These are phyloP conservation scores for Botrytis pseudocinerea DNA, from an alignment of 2,329 filamentous ascomycete genomes.

Conservation along the genomic window DNA sequence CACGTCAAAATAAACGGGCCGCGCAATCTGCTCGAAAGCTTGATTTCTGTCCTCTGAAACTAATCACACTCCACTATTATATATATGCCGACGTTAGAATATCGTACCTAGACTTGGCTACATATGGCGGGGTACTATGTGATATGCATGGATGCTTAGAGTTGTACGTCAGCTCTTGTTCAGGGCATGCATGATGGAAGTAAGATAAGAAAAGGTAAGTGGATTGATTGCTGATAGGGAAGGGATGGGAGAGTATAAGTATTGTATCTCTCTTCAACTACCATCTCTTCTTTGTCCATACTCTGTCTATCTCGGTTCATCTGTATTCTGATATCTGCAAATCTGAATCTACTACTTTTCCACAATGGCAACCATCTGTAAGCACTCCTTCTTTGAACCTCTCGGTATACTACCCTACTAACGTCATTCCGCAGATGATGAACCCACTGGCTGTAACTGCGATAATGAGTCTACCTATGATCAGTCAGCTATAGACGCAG, in stretches of 20 bases:
- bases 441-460: slow-evolving; percentile 33
- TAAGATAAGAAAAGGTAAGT: background rate
- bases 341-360: background rate
- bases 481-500: slow-evolving; percentile 33
- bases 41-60: background rate
- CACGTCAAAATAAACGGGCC: background rate
- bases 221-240: background rate
- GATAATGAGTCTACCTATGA: slow-evolving; percentile 35
- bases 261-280: background rate
- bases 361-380: slow-evolving; percentile 22
- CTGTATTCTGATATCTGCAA: background rate
- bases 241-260: slow-evolving; percentile 10
- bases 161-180: background rate
- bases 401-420: background rate
- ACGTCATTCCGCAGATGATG: slow-evolving; percentile 26
- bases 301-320: background rate
- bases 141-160: background rate
- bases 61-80: background rate
- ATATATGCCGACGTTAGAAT: background rate
- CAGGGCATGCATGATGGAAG: background rate
- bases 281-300: background rate
- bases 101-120: background rate
- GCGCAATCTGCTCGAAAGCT: slow-evolving; percentile 15
- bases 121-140: background rate
- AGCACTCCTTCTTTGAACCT: background rate